Conservation (phyloP, 2,329 filamentous ascomycete genomes). For the Didymella segeticola region DNA sequence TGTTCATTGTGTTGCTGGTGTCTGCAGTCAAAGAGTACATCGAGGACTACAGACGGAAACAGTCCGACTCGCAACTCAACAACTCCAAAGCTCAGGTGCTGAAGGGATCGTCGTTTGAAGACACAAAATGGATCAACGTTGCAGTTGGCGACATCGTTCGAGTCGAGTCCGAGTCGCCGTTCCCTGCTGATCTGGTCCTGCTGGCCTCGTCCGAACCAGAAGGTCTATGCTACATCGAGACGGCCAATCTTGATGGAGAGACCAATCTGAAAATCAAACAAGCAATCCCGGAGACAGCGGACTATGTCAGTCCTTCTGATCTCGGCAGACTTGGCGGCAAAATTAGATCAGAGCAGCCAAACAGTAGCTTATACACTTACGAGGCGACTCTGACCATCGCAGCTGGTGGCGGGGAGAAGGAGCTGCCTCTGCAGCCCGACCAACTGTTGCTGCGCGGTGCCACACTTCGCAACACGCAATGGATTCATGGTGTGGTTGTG, state of each 20-base stretch:
- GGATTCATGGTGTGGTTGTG: constrained; percentile 94
- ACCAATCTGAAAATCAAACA: constrained; percentile 99
- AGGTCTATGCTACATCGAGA: constrained; percentile 98
- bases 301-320: constrained; percentile 85
- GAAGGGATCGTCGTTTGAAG: constrained; percentile 81
- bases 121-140: constrained; percentile 93
- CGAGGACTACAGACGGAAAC: constrained; percentile 89
- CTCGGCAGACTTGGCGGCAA: constrained; percentile 85
- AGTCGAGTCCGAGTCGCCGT: constrained; percentile 92
- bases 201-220: constrained; percentile 96
- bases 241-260: constrained; percentile 95
- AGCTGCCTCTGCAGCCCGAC: constrained; percentile 86
- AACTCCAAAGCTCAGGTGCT: constrained; percentile 84
- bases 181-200: constrained; percentile 91
- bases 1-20: constrained; percentile 88
- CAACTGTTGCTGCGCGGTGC: constrained; percentile 92
- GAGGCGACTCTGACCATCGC: constrained; percentile 95
- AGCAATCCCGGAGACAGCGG: constrained; percentile 87
- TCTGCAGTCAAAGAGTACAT: constrained; percentile 94
- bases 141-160: constrained; percentile 90
- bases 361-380: constrained; percentile 98
- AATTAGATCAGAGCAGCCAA: constrained; percentile 93
- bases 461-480: constrained; percentile 93
- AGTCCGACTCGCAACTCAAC: constrained; percentile 86
- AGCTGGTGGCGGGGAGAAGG: constrained; percentile 89